Conservation (phyloP, 176 grass and related monocot species). For the Puya raimondii region DNA sequence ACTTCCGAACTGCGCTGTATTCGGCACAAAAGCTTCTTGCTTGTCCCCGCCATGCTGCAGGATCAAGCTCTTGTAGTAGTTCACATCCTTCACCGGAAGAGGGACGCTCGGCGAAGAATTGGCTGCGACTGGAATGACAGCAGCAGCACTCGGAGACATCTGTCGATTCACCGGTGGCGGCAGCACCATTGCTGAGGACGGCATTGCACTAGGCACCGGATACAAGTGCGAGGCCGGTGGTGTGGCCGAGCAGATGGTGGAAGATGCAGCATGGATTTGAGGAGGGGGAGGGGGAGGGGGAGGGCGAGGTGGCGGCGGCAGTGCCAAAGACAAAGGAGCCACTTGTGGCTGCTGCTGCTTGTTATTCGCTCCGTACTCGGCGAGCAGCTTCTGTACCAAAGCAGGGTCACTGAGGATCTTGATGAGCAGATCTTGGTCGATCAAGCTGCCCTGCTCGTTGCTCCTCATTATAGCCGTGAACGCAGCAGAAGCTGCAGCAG, state of each 20-base stretch:
- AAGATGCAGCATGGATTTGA: conserved; percentile 4
- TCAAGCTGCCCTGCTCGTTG: conserved; percentile 59
- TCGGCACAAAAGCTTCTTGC: conserved; percentile 30
- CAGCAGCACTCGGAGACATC: not conserved
- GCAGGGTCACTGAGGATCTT: conserved; percentile 82
- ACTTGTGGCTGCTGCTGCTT: conserved; percentile 20
- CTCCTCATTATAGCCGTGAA: conserved; percentile 83
- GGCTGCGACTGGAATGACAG: conserved; percentile 11
- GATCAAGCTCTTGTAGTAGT: conserved; percentile 74
- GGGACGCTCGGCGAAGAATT: conserved; percentile 25
- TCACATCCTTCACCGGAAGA: conserved; percentile 30
- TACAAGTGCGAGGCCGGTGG: conserved; percentile 3
- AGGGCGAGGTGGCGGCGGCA: not conserved
- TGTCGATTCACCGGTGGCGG: not conserved
- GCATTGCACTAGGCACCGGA: conserved; percentile 15
- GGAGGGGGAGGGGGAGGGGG: conserved; percentile 1
- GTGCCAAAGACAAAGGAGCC: conserved; percentile 3
- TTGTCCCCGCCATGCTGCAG: conserved; percentile 84
- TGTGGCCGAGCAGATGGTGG: not conserved
- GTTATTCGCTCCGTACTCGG: conserved; percentile 42
- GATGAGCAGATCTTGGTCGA: conserved; percentile 74
- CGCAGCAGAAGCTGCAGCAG: conserved; percentile 70
- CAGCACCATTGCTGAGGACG: not conserved
- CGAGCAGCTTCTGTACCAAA: conserved; percentile 61
- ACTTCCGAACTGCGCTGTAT: conserved; percentile 30